Base-by-base conservation (phyloP, 1,284 basidiomycete species). In the Cryptococcus sp. region DNA sequence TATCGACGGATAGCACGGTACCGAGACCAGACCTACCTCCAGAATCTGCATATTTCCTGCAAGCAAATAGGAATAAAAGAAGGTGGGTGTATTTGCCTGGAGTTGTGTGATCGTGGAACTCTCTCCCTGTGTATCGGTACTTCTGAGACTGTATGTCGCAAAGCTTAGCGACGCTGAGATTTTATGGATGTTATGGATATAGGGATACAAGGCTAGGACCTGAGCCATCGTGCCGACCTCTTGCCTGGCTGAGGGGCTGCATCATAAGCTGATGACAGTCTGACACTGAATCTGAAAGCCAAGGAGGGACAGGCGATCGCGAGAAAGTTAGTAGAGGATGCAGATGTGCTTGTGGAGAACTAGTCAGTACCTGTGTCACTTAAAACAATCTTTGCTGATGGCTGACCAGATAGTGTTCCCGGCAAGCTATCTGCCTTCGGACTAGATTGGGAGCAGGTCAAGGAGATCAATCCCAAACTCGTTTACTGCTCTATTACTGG, bases 401-500 rank as follows among this genome's bases (percentile, higher is more conserved):
- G 41, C 49, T 52, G 37, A 46, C 21, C 21, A 2, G 4, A 7
- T 24, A 72, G 67, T 53, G 65, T 75, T 1, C 70, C 74, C 18
- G 77, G 92, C 2, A 97, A 97, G 72, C 82, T 97, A 10, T 83
- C 83, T 3, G 81, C 82, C 46, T 82, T 93, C 76, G 90, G 90
- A 0, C 79, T 98, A 18, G 90, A 89, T 5, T 97, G 84, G 78
- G 87, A 91, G 56, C 83, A 88, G 54, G 87, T 90, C 64, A 79
- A 79, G 50, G 81, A 82, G 70, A 78, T 93, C 50, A 98, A 97
- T 65, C 85, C 86, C 2, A 77, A 79, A 39, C 78, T 98, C 48
- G 85, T 97, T 43, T 98, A 97, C 66, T 85, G 90, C 41, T 91
- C 88, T 23, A 87, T 98, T 59, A 91, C 91, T 16, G 90, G 90